Base-by-base conservation (phyloP, 192 early-diverging fungal genomes). In the Coemansia guatemalensis region DNA sequence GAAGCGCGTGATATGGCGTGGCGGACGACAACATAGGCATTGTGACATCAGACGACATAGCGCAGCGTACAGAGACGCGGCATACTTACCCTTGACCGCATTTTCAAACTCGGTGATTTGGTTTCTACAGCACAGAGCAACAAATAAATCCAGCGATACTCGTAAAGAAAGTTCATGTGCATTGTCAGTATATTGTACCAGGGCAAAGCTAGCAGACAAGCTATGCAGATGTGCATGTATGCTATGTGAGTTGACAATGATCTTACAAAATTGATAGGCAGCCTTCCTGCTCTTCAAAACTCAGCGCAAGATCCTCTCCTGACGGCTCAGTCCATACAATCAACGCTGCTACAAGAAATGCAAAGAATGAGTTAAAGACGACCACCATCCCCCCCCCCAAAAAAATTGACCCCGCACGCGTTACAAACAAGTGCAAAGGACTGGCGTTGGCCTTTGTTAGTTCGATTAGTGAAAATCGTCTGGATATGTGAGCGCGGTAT, bases 251-350 rank as follows among this genome's bases (percentile, higher is more conserved):
- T 20, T 29, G 50, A 18, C 77, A 26, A 26, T 14, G 58, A 50
- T 76, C 76, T 64, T 84, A 90, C 92, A 91, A 87, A 54, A 94
- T 85, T 29, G 91, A 88, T 23, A 84, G 74, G 58, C 95, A 96
- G 49, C 93, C 94, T n/a, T 85, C 89, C 44, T 85, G 84, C 64
- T 93, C 90, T 81, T 96, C 91, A 77, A 98, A 98, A 64, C 93
- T 95, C 25, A 98, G 83, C 9, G 96, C 96, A 29, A 95, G 76
- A 69, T 98, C 94, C 27, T 84, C 68, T 12, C 87, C 87, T 41
- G 79, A 65, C 11, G 79, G 74, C 27, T 81, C 79, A 27, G 79
- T 85, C 94, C 96, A 98, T n/a, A 95, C 89, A 82, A 98, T 93
- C 62, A 95, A 74, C 29, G 96, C 96, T 24, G 90, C 94, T 92